A percentile compares a stretch with the other conserved stretches of the same genome.
Conservation (phyloP, 75 land plant species). For the Cryptomeria japonica region DNA sequence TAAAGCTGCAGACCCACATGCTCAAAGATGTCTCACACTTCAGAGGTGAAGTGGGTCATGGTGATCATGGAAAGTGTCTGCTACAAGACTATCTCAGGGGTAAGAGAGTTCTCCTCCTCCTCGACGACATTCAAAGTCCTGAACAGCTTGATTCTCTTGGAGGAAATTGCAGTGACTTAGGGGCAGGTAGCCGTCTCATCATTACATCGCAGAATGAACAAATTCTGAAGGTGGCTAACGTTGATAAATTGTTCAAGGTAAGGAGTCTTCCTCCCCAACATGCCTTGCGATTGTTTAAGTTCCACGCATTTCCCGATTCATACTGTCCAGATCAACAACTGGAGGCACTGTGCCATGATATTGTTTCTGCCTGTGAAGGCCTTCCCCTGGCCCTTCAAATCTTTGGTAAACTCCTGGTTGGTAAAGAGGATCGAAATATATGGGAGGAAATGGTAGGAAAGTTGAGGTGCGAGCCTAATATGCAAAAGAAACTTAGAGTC, state of each 20-base stretch:
- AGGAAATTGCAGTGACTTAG: not conserved
- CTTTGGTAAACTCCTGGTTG: not conserved
- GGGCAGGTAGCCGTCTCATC: not conserved
- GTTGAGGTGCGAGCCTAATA: not conserved
- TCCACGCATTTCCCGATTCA: not conserved
- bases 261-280: not conserved
- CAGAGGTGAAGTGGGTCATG: not conserved
- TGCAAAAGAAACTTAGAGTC: not conserved
- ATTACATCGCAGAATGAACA: not conserved
- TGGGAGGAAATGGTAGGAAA: not conserved
- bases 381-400: not conserved
- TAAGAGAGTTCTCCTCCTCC: not conserved
- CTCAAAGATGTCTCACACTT: not conserved
- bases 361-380: not conserved
- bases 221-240: not conserved
- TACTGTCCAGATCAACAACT: not conserved
- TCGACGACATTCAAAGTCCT: not conserved
- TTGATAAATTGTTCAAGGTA: not conserved
- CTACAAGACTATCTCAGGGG: not conserved
- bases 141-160: not conserved
- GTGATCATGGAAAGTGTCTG: not conserved
- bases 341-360: not conserved
- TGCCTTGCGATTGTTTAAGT: not conserved
- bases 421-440: not conserved
- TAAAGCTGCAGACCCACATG: not conserved